Conservation (phyloP, 2,329 filamentous ascomycete genomes). For the Neofusicoccum cordaticola region DNA sequence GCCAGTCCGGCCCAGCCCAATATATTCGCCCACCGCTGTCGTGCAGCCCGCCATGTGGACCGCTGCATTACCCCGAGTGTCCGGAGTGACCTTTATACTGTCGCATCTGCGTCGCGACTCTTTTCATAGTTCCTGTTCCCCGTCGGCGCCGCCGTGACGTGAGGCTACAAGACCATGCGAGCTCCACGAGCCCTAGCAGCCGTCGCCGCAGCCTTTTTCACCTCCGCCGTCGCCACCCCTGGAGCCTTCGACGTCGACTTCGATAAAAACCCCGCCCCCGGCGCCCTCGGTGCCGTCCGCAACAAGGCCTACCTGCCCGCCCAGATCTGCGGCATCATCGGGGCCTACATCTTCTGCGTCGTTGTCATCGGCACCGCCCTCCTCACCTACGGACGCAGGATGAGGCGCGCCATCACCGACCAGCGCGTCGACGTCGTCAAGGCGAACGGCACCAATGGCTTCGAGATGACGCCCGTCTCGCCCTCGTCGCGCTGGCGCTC, state of each 20-base stretch:
- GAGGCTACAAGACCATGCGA: slow-evolving; percentile 14
- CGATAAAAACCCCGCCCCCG: slow-evolving; percentile 30
- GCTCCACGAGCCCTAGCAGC: slow-evolving; percentile 9
- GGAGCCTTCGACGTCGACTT: slow-evolving; percentile 21
- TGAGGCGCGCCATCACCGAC: slow-evolving; percentile 47
- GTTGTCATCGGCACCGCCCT: slow-evolving; percentile 65
- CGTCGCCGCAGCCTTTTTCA: slow-evolving; percentile 1
- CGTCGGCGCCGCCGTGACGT: background rate
- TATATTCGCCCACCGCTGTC: slow-evolving; percentile 13
- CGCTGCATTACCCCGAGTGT: slow-evolving; percentile 9
- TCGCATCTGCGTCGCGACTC: slow-evolving; percentile 14
- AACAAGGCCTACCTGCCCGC: slow-evolving; percentile 63
- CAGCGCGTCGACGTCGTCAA: slow-evolving; percentile 55
- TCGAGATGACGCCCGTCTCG: slow-evolving; percentile 35
- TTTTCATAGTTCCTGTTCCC: background rate
- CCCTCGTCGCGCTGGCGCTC: slow-evolving; percentile 22
- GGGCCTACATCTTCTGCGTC: slow-evolving; percentile 76
- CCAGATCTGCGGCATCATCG: slow-evolving; percentile 80
- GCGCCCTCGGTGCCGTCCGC: slow-evolving; percentile 28
- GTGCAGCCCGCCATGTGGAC: slow-evolving; percentile 10
- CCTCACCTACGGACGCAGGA: slow-evolving; percentile 45
- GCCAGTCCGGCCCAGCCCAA: background rate
- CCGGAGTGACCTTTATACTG: slow-evolving; percentile 2
- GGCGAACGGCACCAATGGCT: slow-evolving; percentile 31
- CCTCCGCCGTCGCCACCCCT: background rate